Evolutionary conservation across 2,329 filamentous ascomycete species (phyloP).

Genomic region (Ophiostoma himal-ulmi): DNA sequence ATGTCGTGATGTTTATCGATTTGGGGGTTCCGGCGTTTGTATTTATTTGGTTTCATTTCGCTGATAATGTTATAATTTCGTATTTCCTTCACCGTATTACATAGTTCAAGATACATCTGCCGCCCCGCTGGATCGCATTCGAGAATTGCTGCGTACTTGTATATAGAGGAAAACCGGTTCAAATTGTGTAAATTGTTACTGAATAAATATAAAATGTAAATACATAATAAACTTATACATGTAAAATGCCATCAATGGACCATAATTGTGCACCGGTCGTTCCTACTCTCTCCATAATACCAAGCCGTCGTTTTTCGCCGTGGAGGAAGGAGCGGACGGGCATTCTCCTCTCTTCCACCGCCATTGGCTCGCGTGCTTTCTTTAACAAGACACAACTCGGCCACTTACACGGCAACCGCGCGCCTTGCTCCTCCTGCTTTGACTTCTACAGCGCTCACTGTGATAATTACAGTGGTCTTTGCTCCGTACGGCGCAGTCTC

Average conservation of each 20-base stretch:
- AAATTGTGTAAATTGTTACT: not conserved
- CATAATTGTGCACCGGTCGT: not conserved
- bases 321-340: conserved; percentile 1
- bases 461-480: not conserved
- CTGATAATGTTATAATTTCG: not conserved
- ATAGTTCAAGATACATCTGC: not conserved
- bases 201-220: no score
- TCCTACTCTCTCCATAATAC: conserved; percentile 1
- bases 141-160: not conserved
- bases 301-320: not conserved
- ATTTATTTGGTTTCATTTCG: not conserved
- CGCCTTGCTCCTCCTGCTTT: conserved; percentile 18
- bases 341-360: not conserved
- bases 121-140: conserved; percentile 5
- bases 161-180: not conserved
- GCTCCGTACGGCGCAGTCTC: not conserved
- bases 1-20: not conserved
- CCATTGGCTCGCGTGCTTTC: conserved; percentile 15
- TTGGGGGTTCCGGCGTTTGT: not conserved
- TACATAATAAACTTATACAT: no score
- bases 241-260: not conserved
- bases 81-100: not conserved
- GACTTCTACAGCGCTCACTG: conserved; percentile 8
- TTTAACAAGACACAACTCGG: conserved; percentile 12
- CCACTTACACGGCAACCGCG: conserved; percentile 22